Conservation (phyloP, 208 protist species). For the Leishmania tropica region DNA sequence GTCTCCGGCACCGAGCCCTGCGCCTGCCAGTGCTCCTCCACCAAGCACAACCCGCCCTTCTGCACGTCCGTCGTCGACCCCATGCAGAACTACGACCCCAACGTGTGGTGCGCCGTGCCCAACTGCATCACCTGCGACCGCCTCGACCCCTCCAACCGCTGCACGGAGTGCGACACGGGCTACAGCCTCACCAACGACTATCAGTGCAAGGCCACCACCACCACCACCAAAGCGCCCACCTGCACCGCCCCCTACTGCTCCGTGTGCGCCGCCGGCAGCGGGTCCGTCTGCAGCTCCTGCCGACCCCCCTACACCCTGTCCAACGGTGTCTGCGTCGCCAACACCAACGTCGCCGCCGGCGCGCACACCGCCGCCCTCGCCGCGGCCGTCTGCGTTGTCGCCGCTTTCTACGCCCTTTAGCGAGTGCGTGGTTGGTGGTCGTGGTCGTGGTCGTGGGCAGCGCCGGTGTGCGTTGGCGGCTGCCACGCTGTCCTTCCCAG, state of each 20-base stretch:
- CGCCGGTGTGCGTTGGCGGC: background rate
- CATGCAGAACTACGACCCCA: slow-evolving; percentile 9
- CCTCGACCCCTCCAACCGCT: background rate
- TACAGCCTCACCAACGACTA: background rate
- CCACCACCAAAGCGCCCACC: background rate
- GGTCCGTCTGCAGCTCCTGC: background rate
- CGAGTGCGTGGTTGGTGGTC: background rate
- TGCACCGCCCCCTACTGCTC: background rate
- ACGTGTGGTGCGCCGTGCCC: background rate
- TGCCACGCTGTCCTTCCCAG: background rate
- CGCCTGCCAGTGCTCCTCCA: slow-evolving; percentile 17
- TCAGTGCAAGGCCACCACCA: background rate
- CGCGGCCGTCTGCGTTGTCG: slow-evolving; percentile 2
- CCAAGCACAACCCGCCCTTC: background rate
- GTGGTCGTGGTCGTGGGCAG: background rate
- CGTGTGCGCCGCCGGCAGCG: background rate
- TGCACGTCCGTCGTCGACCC: slow-evolving; percentile 8
- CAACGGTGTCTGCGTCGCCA: background rate
- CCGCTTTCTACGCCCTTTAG: slow-evolving; percentile 10
- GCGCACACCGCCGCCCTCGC: slow-evolving; percentile 6
- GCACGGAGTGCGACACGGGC: background rate
- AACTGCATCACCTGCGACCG: slow-evolving; percentile 11
- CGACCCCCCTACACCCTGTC: background rate
- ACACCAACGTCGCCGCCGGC: background rate
- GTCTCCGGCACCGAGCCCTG: background rate